Evolutionary conservation across 164 flowering plant species (phyloP).

Genomic region (Annona squamosa): DNA sequence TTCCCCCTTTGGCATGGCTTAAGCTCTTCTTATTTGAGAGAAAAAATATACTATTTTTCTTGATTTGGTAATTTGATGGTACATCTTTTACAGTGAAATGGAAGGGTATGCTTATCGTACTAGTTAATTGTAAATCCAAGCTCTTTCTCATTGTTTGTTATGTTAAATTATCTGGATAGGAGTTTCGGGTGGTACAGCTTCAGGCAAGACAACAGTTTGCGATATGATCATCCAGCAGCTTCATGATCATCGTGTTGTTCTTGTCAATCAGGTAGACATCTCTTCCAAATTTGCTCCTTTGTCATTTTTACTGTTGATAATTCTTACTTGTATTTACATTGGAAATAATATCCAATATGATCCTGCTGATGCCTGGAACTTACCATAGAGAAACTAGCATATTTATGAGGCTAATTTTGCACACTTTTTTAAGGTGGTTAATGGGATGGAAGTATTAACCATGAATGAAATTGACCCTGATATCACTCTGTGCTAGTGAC

Average conservation of each 20-base stretch:
- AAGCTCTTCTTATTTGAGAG: too few species aligned
- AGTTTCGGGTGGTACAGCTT: conserved; percentile 96
- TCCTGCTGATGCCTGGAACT: too few species aligned
- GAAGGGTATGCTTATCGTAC: background rate
- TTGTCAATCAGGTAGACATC: conserved; percentile 71
- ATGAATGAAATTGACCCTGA: too few species aligned
- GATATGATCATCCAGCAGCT: conserved; percentile 98
- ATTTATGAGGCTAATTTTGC: too few species aligned
- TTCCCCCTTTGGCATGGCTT: too few species aligned
- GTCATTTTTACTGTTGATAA: background rate
- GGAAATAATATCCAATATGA: too few species aligned
- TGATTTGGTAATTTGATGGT: background rate
- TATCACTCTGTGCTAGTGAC: too few species aligned
- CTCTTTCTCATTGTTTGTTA: background rate
- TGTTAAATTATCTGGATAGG: conserved; percentile 31
- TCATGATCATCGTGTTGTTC: conserved; percentile 95
- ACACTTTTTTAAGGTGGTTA: too few species aligned
- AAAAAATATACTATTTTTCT: background rate
- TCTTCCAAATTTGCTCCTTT: background rate
- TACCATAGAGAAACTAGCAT: too few species aligned
- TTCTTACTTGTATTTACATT: background rate
- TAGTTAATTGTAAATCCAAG: background rate
- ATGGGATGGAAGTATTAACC: too few species aligned
- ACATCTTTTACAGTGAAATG: background rate
- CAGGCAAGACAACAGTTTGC: conserved; percentile 96